Base-by-base conservation (phyloP, 768 basidiomycete species). In the Phallus indusiatus region DNA sequence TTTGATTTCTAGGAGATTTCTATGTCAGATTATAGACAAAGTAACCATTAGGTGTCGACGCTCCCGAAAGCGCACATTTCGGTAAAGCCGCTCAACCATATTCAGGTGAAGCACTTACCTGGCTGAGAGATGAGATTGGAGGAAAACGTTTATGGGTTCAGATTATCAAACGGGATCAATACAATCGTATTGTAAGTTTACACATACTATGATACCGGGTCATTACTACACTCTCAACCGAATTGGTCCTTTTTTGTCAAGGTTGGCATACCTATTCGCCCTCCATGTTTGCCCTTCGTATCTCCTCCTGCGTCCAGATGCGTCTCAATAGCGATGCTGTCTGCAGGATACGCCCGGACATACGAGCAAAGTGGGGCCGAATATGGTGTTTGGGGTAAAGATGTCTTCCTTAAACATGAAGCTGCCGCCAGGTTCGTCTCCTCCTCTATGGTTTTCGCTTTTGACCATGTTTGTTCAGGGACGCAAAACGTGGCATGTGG, bases 41-140 rank as follows among this genome's bases (percentile, higher is more conserved):
- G n/a, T 17, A 2, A 55, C n/a, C 12, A 55, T 20, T 35, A 22
- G 57, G 91, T 0, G 83, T 93, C 5, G 94, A 98, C 68, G 94
- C 94, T 0, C 94, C 94, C 0, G 94, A 98, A 77, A 91, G 76
- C n/a, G 75, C 84, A 0, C 89, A 96, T 69, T 95, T 93, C 63
- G 94, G 94, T 20, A 81, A 83, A 53, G 81, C 84, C 10, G 81
- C 81, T 0, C 94, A 96, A 66, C 84, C 85, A 0, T 85, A 84
- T 59, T 74, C 85, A 0, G 70, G 72, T n/a, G 93, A 96, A 67
- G 85, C 85, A 54, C 69, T 90, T 10, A 77, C 75, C 0, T 94
- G 90, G 86, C 75, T 94, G 16, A 83, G 78, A 51, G 64, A 72
- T 7, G 72, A 72, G 11, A 73, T 91, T 17, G 71, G 77, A 1